Conservation (phyloP, 805 yeast species). For the Candida andamanensis region DNA sequence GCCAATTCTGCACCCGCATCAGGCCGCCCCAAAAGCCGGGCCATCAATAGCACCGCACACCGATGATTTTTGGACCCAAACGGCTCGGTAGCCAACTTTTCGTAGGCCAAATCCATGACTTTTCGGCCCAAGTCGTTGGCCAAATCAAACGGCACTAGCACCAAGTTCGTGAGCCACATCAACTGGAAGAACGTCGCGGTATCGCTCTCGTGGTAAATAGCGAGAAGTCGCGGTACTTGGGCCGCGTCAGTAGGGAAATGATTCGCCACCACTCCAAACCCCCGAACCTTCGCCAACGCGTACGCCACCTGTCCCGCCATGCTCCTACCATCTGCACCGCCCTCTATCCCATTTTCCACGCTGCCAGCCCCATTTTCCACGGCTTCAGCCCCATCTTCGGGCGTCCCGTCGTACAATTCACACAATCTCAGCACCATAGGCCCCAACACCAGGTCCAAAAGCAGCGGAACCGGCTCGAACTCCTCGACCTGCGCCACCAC, state of each 20-base stretch:
- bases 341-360: too few relatives aligned
- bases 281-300: slow-evolving; percentile 56
- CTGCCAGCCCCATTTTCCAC: too few relatives aligned
- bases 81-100: slow-evolving; percentile 23
- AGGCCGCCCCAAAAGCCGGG: slow-evolving; percentile 48
- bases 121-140: slow-evolving; percentile 24
- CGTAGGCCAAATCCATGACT: slow-evolving; percentile 31
- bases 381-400: too few relatives aligned
- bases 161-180: slow-evolving; percentile 68
- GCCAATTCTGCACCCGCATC: too few relatives aligned
- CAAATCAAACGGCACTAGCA: slow-evolving; percentile 71
- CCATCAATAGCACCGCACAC: slow-evolving; percentile 47
- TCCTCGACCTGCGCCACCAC: slow-evolving; percentile 31
- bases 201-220: slow-evolving; percentile 6
- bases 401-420: too few relatives aligned
- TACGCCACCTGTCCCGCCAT: slow-evolving; percentile 43
- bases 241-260: slow-evolving; percentile 58
- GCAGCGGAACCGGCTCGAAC: slow-evolving; percentile 51
- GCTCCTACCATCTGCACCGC: too few relatives aligned
- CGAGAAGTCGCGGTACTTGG: slow-evolving; percentile 34
- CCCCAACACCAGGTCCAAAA: slow-evolving; percentile 41
- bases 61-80: slow-evolving; percentile 56
- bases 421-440: too few relatives aligned
- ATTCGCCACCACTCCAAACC: slow-evolving; percentile 54
- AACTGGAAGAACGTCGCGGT: slow-evolving; percentile 38